These are phyloP conservation scores for Oryza nivara DNA, from an alignment of 176 grass and related monocot species.

Conservation along the genomic window DNA sequence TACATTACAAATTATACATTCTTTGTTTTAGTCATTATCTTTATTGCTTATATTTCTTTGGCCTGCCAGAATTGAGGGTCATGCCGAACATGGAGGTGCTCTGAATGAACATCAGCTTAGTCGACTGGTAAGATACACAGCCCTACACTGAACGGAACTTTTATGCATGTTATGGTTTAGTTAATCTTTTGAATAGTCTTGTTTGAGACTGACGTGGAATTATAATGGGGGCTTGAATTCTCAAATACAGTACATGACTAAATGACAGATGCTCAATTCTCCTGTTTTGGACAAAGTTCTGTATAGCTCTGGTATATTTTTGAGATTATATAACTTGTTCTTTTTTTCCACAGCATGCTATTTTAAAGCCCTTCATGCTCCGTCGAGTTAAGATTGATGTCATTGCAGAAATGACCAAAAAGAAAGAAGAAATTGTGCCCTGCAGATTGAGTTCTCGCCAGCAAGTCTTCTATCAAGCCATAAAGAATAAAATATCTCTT, in stretches of 20 bases:
- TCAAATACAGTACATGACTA: background rate
- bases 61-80: constrained; percentile 80
- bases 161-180: constrained; percentile 27
- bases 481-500: constrained; percentile 99
- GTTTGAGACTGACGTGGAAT: background rate
- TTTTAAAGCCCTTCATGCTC: constrained; percentile 98
- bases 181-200: constrained; percentile 15
- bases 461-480: constrained; percentile 96
- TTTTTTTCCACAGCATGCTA: constrained; percentile 75
- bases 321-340: constrained; percentile 22
- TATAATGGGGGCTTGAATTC: constrained; percentile 4
- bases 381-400: constrained; percentile 99
- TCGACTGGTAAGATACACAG: constrained; percentile 72
- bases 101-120: constrained; percentile 99
- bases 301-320: background rate
- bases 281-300: background rate
- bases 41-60: constrained; percentile 42
- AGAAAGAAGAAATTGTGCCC: constrained; percentile 90
- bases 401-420: constrained; percentile 97
- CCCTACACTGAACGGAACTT: background rate
- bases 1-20: constrained; percentile 17
- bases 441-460: constrained; percentile 98
- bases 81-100: constrained; percentile 98
- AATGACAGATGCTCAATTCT: constrained; percentile 6
- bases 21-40: constrained; percentile 42